Conservation (phyloP, 2,329 filamentous ascomycete genomes). For the Colletotrichum sp. region DNA sequence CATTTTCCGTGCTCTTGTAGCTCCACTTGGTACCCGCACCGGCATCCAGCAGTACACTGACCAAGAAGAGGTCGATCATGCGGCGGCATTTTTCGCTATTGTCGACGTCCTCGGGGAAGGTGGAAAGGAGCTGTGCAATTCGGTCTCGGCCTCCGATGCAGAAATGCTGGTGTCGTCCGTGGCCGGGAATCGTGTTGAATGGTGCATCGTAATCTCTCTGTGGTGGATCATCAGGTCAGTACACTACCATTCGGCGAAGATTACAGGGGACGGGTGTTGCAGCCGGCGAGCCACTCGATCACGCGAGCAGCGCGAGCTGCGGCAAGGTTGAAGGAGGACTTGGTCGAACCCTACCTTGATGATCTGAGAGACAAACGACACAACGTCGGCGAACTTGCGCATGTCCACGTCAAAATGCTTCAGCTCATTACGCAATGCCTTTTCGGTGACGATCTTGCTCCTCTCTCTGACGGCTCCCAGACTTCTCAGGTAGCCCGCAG, state of each 20-base stretch:
- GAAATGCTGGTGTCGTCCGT: conserved; percentile 86
- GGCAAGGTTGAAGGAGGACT: not conserved
- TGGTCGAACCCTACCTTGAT: conserved; percentile 74
- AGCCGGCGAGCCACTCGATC: not conserved
- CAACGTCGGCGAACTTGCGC: conserved; percentile 82
- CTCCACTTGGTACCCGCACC: conserved; percentile 91
- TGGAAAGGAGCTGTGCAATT: conserved; percentile 72
- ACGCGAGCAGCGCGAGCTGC: not conserved
- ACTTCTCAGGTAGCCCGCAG: conserved; percentile 88
- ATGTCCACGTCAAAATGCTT: conserved; percentile 90
- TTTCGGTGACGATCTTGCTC: conserved; percentile 74
- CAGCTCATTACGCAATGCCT: conserved; percentile 78
- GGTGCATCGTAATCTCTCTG: conserved; percentile 62
- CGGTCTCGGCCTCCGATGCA: conserved; percentile 79
- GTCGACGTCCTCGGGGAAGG: conserved; percentile 73
- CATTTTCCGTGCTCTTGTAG: conserved; percentile 91
- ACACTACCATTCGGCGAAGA: not conserved
- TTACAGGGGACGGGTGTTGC: not conserved
- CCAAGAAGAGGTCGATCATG: conserved; percentile 77
- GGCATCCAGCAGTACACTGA: conserved; percentile 84
- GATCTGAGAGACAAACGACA: conserved; percentile 86
- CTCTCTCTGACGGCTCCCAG: conserved; percentile 87
- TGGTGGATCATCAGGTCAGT: conserved; percentile 2
- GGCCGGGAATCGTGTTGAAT: conserved; percentile 75
- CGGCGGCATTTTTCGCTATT: conserved; percentile 76